These are phyloP conservation scores for Cyberlindnera maritima DNA, from an alignment of 805 yeast genomes.

Conservation along the genomic window DNA sequence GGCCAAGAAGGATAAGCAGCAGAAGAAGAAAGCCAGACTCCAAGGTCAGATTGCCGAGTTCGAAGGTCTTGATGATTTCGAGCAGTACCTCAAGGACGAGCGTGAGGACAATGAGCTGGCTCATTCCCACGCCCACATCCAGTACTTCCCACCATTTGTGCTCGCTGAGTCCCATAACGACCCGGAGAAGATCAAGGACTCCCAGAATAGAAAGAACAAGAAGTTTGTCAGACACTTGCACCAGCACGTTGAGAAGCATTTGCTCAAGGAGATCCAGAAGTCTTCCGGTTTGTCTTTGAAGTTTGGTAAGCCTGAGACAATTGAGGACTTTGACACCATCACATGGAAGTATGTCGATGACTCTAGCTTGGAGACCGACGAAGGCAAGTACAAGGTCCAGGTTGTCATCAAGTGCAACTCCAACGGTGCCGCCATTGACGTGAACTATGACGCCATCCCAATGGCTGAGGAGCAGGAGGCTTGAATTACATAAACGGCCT, in stretches of 20 bases:
- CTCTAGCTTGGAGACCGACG: constrained; percentile 36
- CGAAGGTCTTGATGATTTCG: constrained; percentile 63
- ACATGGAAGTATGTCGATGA: constrained; percentile 66
- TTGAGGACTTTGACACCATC: constrained; percentile 44
- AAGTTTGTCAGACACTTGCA: constrained; percentile 72
- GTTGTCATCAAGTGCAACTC: constrained; percentile 66
- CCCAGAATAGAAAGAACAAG: constrained; percentile 67
- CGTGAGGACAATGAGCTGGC: constrained; percentile 76
- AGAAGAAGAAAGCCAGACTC: constrained; percentile 21
- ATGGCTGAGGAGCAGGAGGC: constrained; percentile 6
- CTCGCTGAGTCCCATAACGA: constrained; percentile 63
- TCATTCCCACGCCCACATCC: constrained; percentile 61
- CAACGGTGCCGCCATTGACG: constrained; percentile 62
- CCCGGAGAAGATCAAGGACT: constrained; percentile 68
- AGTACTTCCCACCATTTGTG: constrained; percentile 73
- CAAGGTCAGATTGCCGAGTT: constrained; percentile 37
- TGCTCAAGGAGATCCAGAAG: constrained; percentile 61
- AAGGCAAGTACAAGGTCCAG: constrained; percentile 62
- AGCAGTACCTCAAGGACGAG: constrained; percentile 63
- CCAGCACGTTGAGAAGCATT: constrained; percentile 71
- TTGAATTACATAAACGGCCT: not conserved
- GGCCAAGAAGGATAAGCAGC: constrained; percentile 23
- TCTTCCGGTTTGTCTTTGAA: constrained; percentile 56
- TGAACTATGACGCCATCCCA: constrained; percentile 56
- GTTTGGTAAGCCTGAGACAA: constrained; percentile 48